A percentile compares a stretch with the other conserved stretches of the same genome.
Conservation (phyloP, 176 grass and related monocot species). For the Areca catechu region DNA sequence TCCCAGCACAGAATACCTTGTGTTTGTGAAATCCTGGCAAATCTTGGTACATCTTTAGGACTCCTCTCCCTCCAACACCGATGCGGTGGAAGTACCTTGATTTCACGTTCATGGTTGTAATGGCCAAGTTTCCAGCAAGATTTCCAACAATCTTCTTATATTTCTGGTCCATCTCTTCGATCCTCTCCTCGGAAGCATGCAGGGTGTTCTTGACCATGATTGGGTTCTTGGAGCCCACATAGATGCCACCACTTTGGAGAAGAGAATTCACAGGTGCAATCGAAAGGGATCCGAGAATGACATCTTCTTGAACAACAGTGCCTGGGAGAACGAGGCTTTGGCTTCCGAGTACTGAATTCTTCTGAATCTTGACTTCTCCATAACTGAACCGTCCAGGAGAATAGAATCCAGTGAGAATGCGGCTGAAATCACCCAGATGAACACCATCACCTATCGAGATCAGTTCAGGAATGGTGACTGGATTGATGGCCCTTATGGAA, state of each 20-base stretch:
- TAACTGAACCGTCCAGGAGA: constrained; percentile 27
- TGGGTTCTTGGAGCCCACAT: constrained; percentile 33
- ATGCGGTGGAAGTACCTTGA: constrained; percentile 76
- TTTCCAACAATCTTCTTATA: constrained; percentile 61
- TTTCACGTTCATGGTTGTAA: constrained; percentile 66
- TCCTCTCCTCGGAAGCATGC: constrained; percentile 40
- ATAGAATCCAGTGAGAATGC: constrained; percentile 46
- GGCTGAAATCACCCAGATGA: constrained; percentile 66
- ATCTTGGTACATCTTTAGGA: constrained; percentile 41
- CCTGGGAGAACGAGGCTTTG: constrained; percentile 52
- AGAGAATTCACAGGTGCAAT: constrained; percentile 41
- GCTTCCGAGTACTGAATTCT: constrained; percentile 53
- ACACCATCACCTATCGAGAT: constrained; percentile 53
- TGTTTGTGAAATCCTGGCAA: constrained; percentile 37
- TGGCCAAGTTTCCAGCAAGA: constrained; percentile 56
- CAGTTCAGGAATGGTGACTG: constrained; percentile 32
- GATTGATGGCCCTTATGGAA: constrained; percentile 61
- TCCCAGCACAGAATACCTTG: constrained; percentile 44
- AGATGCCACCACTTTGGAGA: constrained; percentile 47
- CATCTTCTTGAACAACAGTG: constrained; percentile 47
- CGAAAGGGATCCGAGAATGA: constrained; percentile 62
- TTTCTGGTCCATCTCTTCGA: constrained; percentile 45
- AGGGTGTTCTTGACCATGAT: constrained; percentile 54
- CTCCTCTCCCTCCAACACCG: constrained; percentile 38
- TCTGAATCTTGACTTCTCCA: constrained; percentile 36